Evolutionary conservation across 75 land plant genomes (phyloP).

Genomic region (Isoetes taiwanensis): DNA sequence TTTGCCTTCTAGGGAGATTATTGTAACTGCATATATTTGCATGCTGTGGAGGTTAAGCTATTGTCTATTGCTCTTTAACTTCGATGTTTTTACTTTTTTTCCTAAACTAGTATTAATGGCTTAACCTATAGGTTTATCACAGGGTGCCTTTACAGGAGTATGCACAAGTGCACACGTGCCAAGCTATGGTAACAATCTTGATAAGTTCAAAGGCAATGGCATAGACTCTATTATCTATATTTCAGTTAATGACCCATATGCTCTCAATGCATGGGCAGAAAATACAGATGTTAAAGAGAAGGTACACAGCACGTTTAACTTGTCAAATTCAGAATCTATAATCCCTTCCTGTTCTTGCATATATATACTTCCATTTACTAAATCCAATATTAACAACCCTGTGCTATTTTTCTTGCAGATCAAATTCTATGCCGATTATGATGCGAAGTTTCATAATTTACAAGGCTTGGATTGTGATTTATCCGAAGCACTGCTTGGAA

Average conservation of each 20-base stretch:
- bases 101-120: too few relatives aligned
- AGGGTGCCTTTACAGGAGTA: constrained; percentile 1
- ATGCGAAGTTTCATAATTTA: background rate
- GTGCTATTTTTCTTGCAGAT: too few relatives aligned
- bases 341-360: too few relatives aligned
- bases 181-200: background rate
- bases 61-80: too few relatives aligned
- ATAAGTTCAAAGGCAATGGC: background rate
- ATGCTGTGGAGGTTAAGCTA: too few relatives aligned
- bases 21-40: too few relatives aligned
- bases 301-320: background rate
- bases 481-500: background rate
- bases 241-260: background rate
- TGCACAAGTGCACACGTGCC: background rate
- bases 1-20: too few relatives aligned
- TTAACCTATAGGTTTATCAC: too few relatives aligned
- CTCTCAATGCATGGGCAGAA: constrained; percentile 2
- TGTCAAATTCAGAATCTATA: too few relatives aligned
- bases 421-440: constrained; percentile 1
- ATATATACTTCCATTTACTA: background rate
- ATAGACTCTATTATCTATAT: background rate
- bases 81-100: too few relatives aligned
- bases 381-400: too few relatives aligned
- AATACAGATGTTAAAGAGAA: background rate
- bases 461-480: constrained; percentile 3